A percentile compares a stretch with the other conserved stretches of the same genome.
Evolutionary conservation across 2,329 filamentous ascomycete genomes (phyloP).

Genomic region (Penicillium concentricum): DNA sequence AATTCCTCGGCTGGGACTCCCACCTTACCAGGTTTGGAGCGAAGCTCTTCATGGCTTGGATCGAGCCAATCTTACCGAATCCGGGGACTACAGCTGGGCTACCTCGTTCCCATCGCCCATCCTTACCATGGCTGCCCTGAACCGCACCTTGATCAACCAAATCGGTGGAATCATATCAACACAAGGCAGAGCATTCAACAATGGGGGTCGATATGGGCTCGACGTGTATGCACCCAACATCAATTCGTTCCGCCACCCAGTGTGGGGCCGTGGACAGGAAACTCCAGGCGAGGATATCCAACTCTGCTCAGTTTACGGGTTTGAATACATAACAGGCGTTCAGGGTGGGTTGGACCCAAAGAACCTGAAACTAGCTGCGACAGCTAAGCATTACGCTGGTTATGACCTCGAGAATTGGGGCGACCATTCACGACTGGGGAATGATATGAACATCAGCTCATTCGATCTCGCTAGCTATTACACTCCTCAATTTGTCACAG

Average conservation of each 20-base stretch:
- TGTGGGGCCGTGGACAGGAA: conserved; percentile 63
- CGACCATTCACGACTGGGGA: conserved; percentile 48
- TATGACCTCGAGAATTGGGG: conserved; percentile 57
- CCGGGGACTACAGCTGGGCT: conserved; percentile 57
- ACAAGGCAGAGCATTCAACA: conserved; percentile 66
- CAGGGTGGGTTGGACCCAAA: conserved; percentile 47
- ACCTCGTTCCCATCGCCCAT: conserved; percentile 68
- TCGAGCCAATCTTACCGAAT: conserved; percentile 55
- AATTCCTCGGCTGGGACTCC: conserved; percentile 56
- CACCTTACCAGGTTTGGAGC: conserved; percentile 61
- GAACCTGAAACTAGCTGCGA: conserved; percentile 48
- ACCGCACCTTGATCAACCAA: conserved; percentile 59
- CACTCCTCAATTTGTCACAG: conserved; percentile 63
- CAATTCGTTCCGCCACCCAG: conserved; percentile 63
- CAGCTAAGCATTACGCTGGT: conserved; percentile 60
- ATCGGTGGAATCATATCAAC: conserved; percentile 56
- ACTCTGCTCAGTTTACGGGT: conserved; percentile 51
- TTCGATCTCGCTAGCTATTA: conserved; percentile 70
- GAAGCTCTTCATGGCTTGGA: conserved; percentile 62
- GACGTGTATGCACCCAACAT: conserved; percentile 60
- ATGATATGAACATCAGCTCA: conserved; percentile 54
- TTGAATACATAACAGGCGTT: conserved; percentile 54
- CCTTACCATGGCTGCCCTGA: conserved; percentile 61
- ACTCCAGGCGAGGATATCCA: conserved; percentile 60
- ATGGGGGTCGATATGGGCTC: conserved; percentile 49